phyloP scores from a whole-genome alignment of 495 filamentous ascomycete genomes.

The Niebla homalea region DNA sequence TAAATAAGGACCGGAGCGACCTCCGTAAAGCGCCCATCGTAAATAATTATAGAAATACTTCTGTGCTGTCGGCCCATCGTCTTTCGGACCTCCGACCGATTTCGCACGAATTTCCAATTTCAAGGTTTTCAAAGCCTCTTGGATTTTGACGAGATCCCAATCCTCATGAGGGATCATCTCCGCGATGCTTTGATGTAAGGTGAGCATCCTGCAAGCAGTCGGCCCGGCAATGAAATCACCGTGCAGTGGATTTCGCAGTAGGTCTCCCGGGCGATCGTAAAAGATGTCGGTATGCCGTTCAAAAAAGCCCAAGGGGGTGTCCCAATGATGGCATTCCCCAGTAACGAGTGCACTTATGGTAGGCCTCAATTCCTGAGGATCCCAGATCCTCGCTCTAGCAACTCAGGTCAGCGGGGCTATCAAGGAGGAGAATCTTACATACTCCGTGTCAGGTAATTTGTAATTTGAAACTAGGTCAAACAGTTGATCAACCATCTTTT shows the following conservation, averaged over 20 bases:
- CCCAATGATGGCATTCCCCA: conserved; percentile 50
- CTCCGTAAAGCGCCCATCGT: conserved; percentile 52
- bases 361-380: conserved; percentile 21
- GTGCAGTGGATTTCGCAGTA: not conserved
- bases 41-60: conserved; percentile 42
- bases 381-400: conserved; percentile 16
- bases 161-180: conserved; percentile 12
- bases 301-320: conserved; percentile 42
- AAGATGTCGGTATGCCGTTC: conserved; percentile 52
- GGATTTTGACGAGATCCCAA: conserved; percentile 6
- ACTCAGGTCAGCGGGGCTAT: not conserved
- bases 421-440: not conserved
- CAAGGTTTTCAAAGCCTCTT: conserved; percentile 3
- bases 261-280: conserved; percentile 24
- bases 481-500: conserved; percentile 35
- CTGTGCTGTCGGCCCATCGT: conserved; percentile 22
- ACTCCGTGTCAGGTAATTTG: not conserved
- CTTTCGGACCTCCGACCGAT: not conserved
- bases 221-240: not conserved
- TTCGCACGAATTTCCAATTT: not conserved
- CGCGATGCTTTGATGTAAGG: not conserved
- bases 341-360: conserved; percentile 40
- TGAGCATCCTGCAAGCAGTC: not conserved
- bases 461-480: conserved; percentile 1
- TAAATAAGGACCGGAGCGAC: conserved; percentile 44